Evolutionary conservation across 345 rosid genomes (phyloP).

Genomic region (Stellera chamaejasme): DNA sequence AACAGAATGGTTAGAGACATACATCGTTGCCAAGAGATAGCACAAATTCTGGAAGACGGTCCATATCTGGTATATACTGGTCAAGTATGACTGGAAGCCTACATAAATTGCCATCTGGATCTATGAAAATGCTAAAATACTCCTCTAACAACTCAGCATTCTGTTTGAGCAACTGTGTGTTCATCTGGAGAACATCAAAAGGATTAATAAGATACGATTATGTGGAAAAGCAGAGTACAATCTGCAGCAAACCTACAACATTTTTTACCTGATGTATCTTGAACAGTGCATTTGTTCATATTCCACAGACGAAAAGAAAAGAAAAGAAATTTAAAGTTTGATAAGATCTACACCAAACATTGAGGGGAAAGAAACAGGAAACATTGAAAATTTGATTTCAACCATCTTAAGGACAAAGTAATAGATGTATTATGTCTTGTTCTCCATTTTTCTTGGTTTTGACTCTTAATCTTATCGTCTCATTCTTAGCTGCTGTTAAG

Average conservation of each 20-base stretch:
- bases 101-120: conserved; percentile 55
- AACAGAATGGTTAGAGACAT: conserved; percentile 21
- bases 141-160: conserved; percentile 78
- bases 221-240: neutral
- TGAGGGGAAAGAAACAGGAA: no score
- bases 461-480: no score
- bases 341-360: no score
- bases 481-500: no score
- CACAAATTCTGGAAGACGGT: conserved; percentile 81
- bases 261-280: no score
- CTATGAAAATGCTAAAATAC: conserved; percentile 66
- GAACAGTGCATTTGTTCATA: no score
- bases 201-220: conserved; percentile 2
- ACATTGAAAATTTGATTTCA: no score
- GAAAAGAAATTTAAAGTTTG: no score
- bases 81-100: conserved; percentile 93
- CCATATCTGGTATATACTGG: conserved; percentile 95
- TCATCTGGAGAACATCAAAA: conserved; percentile 46
- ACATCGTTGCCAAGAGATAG: conserved; percentile 95
- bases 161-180: conserved; percentile 68
- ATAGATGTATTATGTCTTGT: no score
- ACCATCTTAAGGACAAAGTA: no score
- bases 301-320: neutral
- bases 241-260: conserved; percentile 5
- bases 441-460: no score